Evolutionary conservation across 2,329 filamentous ascomycete genomes (phyloP).

Genomic region (Fusarium concolor): DNA sequence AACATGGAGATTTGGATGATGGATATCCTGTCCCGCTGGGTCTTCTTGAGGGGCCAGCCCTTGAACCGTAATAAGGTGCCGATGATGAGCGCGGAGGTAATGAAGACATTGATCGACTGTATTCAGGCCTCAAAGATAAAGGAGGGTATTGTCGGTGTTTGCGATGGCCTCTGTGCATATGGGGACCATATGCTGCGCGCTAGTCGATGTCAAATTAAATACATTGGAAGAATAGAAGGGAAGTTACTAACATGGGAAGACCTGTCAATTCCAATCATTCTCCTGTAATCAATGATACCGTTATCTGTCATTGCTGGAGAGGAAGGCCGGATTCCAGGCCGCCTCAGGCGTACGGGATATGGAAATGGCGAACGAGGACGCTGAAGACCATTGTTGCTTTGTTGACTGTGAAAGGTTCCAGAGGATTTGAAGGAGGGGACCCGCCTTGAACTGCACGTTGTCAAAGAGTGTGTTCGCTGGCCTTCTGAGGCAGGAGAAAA

Average conservation of each 20-base stretch:
- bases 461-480: slow-evolving; percentile 66
- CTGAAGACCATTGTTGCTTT: slow-evolving; percentile 57
- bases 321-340: slow-evolving; percentile 62
- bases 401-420: slow-evolving; percentile 60
- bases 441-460: slow-evolving; percentile 60
- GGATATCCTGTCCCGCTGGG: slow-evolving; percentile 50
- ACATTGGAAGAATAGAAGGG: not conserved
- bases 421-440: slow-evolving; percentile 62
- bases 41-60: slow-evolving; percentile 50
- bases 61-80: slow-evolving; percentile 38
- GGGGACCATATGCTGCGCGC: slow-evolving; percentile 59
- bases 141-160: slow-evolving; percentile 53
- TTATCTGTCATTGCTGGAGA: slow-evolving; percentile 63
- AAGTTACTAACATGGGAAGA: slow-evolving; percentile 56
- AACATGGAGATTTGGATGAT: slow-evolving; percentile 47
- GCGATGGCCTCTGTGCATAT: slow-evolving; percentile 54
- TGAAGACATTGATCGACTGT: slow-evolving; percentile 56
- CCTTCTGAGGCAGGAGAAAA: slow-evolving; percentile 58
- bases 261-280: slow-evolving; percentile 63
- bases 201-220: slow-evolving; percentile 43
- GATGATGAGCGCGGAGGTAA: slow-evolving; percentile 50
- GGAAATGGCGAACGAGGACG: slow-evolving; percentile 69
- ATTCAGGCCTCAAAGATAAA: slow-evolving; percentile 54
- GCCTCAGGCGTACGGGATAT: slow-evolving; percentile 67
- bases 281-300: slow-evolving; percentile 61